These are phyloP conservation scores for Dothidotthia symphoricarpi DNA, from an alignment of 2,329 filamentous ascomycete genomes.

Conservation along the genomic window DNA sequence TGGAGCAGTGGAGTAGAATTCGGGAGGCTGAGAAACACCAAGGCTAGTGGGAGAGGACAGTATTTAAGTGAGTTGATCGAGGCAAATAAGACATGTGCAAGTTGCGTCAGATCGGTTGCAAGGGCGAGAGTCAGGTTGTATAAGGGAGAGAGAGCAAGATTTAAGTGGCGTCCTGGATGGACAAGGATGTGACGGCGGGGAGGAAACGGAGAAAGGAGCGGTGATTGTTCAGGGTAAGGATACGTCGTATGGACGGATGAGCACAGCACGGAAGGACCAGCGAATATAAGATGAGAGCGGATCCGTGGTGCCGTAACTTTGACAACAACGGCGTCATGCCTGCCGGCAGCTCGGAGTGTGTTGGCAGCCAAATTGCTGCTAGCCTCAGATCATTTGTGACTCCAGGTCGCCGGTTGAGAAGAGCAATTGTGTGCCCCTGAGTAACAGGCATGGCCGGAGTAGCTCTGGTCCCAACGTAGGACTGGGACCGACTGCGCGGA, in stretches of 20 bases:
- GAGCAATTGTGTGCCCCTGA: conserved; percentile 34
- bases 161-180: conserved; percentile 40
- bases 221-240: conserved; percentile 39
- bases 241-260: conserved; percentile 40
- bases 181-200: conserved; percentile 41
- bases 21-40: neutral
- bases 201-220: conserved; percentile 40
- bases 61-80: conserved; percentile 9
- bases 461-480: conserved; percentile 28
- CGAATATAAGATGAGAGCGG: conserved; percentile 33
- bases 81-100: conserved; percentile 35
- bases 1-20: neutral
- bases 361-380: conserved; percentile 23
- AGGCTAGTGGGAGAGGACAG: neutral
- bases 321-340: conserved; percentile 23
- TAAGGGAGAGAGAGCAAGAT: conserved; percentile 34
- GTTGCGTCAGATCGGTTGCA: conserved; percentile 26
- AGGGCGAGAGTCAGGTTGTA: conserved; percentile 28
- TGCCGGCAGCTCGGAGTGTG: conserved; percentile 29
- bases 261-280: conserved; percentile 37
- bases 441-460: conserved; percentile 36
- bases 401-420: conserved; percentile 28
- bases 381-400: conserved; percentile 16
- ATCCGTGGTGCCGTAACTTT: conserved; percentile 26
- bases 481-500: conserved; percentile 32